These are phyloP conservation scores for Skeletonema potamos DNA, from an alignment of 108 stramenopile species.

Conservation along the genomic window DNA sequence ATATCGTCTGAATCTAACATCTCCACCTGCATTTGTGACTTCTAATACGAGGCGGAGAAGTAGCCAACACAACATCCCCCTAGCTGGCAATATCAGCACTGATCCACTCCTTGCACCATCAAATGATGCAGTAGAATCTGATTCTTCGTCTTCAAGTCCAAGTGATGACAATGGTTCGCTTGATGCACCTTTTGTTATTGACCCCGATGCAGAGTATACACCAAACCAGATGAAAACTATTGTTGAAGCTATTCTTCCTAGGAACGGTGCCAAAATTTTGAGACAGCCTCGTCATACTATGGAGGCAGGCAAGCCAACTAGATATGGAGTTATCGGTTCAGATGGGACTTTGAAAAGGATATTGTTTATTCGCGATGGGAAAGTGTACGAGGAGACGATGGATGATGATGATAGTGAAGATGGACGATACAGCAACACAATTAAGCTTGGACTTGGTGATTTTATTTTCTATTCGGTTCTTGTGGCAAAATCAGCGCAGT, in stretches of 20 bases:
- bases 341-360: conserved; percentile 70
- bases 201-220: conserved; percentile 29
- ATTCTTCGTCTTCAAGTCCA: neutral
- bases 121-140: conserved; percentile 5
- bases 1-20: conserved; percentile 25
- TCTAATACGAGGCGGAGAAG: neutral
- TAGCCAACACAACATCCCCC: neutral
- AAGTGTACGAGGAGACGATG: conserved; percentile 73
- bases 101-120: conserved; percentile 26
- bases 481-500: conserved; percentile 90
- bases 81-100: conserved; percentile 29
- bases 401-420: conserved; percentile 55
- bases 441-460: conserved; percentile 70
- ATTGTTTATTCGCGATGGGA: conserved; percentile 73
- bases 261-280: conserved; percentile 41
- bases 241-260: conserved; percentile 38
- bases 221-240: conserved; percentile 23
- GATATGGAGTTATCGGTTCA: conserved; percentile 53
- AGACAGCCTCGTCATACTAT: conserved; percentile 37
- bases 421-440: conserved; percentile 43
- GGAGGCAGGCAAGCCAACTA: conserved; percentile 22
- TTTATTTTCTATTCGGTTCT: conserved; percentile 97
- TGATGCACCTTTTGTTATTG: conserved; percentile 13
- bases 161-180: neutral
- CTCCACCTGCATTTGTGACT: conserved; percentile 14